phyloP scores from a whole-genome alignment of 2,329 filamentous ascomycete genomes.

The Scorias spongiosa region DNA sequence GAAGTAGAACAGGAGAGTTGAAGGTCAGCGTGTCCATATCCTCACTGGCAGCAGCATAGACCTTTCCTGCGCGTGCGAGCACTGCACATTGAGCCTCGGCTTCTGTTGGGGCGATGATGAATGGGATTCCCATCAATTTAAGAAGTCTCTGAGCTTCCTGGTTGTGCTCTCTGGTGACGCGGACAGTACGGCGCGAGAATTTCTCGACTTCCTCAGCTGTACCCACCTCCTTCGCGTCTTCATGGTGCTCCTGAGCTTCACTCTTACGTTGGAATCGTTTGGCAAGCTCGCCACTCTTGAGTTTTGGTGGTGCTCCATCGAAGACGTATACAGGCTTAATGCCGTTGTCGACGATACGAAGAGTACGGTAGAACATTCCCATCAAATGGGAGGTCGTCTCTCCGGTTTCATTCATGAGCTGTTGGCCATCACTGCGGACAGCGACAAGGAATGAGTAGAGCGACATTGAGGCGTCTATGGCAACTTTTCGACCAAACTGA shows the following conservation, averaged over 20 bases:
- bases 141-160: conserved; percentile 81
- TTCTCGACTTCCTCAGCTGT: conserved; percentile 97
- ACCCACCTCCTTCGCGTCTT: conserved; percentile 93
- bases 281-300: conserved; percentile 92
- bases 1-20: conserved; percentile 73
- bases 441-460: conserved; percentile 98
- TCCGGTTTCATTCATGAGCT: conserved; percentile 86
- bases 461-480: conserved; percentile 59
- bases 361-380: conserved; percentile 98
- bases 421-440: conserved; percentile 89
- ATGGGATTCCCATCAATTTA: conserved; percentile 92
- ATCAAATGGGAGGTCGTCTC: conserved; percentile 97
- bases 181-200: conserved; percentile 82
- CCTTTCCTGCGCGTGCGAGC: conserved; percentile 78
- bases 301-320: conserved; percentile 87
- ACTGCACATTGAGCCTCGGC: conserved; percentile 93
- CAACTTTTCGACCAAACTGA: conserved; percentile 92
- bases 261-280: conserved; percentile 93
- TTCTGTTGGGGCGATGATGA: conserved; percentile 87
- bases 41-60: conserved; percentile 91
- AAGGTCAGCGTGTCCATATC: conserved; percentile 99
- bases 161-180: conserved; percentile 94
- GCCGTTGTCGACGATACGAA: conserved; percentile 95
- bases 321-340: conserved; percentile 99
- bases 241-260: conserved; percentile 75